Evolutionary conservation across 805 yeast species (phyloP).

Genomic region (Pichia californica): DNA sequence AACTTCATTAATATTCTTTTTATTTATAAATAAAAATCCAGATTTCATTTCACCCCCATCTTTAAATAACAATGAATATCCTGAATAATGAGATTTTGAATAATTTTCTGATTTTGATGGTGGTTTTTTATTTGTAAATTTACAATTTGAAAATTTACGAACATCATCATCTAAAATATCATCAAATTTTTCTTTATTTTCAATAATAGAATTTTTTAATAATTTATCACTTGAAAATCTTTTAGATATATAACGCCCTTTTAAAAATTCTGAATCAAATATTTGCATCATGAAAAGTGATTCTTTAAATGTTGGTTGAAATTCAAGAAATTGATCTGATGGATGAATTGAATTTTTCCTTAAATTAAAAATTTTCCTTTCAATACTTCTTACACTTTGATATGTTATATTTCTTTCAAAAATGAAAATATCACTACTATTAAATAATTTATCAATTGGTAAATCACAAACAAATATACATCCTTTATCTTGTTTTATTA

Average conservation of each 20-base stretch:
- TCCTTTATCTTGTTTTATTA: no score
- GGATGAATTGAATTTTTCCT: neutral
- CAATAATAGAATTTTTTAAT: no score
- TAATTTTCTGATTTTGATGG: neutral
- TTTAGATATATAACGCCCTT: neutral
- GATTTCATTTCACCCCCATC: neutral
- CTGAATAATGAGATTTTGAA: neutral
- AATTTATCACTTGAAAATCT: neutral
- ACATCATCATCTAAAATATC: no score
- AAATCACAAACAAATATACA: neutral
- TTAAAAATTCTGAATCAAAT: neutral
- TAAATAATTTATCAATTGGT: neutral
- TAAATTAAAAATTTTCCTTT: no score
- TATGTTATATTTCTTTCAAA: neutral
- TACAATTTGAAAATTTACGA: no score
- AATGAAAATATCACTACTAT: neutral
- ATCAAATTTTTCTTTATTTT: no score
- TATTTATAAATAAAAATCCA: neutral
- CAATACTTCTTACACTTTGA: neutral
- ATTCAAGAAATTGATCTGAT: neutral
- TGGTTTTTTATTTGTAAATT: no score
- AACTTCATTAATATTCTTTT: no score
- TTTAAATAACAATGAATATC: neutral
- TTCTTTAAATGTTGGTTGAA: neutral
- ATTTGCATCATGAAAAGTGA: neutral